Conservation (phyloP, 2,329 filamentous ascomycete genomes). For the Verticillium isaacii region DNA sequence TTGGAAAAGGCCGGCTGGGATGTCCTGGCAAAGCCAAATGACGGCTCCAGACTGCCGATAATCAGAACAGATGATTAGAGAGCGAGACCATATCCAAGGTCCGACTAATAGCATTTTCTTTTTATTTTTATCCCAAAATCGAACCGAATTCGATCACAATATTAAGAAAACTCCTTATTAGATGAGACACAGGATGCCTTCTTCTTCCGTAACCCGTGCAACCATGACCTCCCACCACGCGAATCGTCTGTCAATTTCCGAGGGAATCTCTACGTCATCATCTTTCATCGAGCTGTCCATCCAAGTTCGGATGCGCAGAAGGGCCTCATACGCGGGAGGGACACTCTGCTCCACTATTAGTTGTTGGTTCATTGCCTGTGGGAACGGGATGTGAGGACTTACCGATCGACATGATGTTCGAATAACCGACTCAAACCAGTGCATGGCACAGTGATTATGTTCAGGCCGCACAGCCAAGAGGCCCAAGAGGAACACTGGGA, state of each 20-base stretch:
- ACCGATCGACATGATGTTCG: slow-evolving; percentile 32
- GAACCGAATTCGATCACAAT: too few species aligned
- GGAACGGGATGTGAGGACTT: background rate
- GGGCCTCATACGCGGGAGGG: slow-evolving; percentile 28
- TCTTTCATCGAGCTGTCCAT: slow-evolving; percentile 19
- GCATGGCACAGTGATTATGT: slow-evolving; percentile 22
- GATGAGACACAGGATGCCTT: slow-evolving; percentile 32
- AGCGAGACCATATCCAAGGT: too few species aligned
- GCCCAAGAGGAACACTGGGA: slow-evolving; percentile 36
- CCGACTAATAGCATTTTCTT: too few species aligned
- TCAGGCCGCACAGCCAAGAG: slow-evolving; percentile 23
- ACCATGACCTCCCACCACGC: slow-evolving; percentile 38
- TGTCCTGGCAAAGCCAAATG: too few species aligned
- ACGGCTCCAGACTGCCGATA: too few species aligned
- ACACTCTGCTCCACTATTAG: slow-evolving; percentile 27
- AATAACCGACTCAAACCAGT: slow-evolving; percentile 32
- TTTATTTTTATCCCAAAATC: too few species aligned
- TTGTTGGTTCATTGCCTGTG: background rate
- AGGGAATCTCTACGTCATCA: slow-evolving; percentile 11
- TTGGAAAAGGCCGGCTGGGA: too few species aligned
- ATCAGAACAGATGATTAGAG: too few species aligned
- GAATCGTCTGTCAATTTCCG: slow-evolving; percentile 21
- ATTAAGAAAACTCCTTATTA: slow-evolving; percentile 15
- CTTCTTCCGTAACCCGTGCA: slow-evolving; percentile 22
- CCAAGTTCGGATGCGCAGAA: slow-evolving; percentile 30